Evolutionary conservation across 1,284 basidiomycete species (phyloP).

Genomic region (Ustilago shanxiensis): DNA sequence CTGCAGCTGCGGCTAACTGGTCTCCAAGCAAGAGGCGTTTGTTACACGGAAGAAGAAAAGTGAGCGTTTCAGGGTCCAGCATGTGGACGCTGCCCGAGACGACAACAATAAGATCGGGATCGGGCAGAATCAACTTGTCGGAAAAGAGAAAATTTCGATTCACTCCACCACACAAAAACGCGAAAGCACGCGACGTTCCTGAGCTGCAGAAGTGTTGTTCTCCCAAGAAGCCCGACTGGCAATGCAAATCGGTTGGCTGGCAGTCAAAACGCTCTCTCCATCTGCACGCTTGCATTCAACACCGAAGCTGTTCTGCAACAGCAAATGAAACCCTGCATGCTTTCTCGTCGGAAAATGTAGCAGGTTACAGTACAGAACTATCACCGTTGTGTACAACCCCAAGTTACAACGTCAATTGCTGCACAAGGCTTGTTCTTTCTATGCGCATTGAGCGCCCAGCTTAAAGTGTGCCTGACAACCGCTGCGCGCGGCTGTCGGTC

Average conservation of each 20-base stretch:
- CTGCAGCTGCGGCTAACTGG: not conserved
- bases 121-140: too few relatives aligned
- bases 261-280: constrained; percentile 1
- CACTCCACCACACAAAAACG: not conserved
- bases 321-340: constrained; percentile 34
- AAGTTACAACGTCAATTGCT: not conserved
- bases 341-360: not conserved
- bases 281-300: constrained; percentile 31
- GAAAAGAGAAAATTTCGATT: too few relatives aligned
- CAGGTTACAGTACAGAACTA: too few relatives aligned
- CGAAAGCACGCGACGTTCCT: constrained; percentile 23
- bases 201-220: constrained; percentile 16
- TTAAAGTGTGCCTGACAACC: constrained; percentile 7
- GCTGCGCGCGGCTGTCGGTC: not conserved
- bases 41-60: not conserved
- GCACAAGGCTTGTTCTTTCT: not conserved
- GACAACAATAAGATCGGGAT: not conserved
- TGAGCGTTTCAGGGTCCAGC: not conserved
- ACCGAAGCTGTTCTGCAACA: constrained; percentile 23
- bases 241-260: not conserved
- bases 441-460: not conserved
- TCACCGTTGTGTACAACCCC: too few relatives aligned
- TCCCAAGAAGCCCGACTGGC: not conserved
- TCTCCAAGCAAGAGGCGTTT: not conserved
- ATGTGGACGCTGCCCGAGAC: not conserved